Evolutionary conservation across 495 filamentous ascomycete species (phyloP), one percentile per base, ranked within the genome.

Genomic region (Parmelia sp.): DNA sequence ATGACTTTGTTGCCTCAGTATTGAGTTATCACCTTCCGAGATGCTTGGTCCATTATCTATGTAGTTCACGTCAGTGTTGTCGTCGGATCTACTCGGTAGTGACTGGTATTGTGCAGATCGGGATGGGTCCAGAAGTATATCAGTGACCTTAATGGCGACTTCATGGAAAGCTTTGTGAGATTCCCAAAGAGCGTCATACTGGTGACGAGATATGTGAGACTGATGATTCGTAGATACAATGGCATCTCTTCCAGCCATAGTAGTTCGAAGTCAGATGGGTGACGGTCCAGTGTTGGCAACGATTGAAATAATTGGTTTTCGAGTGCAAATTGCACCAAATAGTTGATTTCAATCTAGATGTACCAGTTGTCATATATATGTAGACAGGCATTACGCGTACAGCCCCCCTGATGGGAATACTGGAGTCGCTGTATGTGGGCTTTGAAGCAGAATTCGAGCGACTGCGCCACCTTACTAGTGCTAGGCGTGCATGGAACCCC

Each of bases 131-230:
- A 39, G 57, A 39, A 58, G n/a, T 23, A 58, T 58, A 36, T 58
- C 35, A 25, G 35, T 58, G 25, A 58, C n/a, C 57, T 58, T 25
- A n/a, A 58, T 58, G 25, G 39, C 57, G 7, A 58, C 57, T 27
- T 58, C 57, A 23, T 58, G 57, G 12, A 58, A 58, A 12, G 35
- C 57, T 58, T 27, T 23, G 39, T 58, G 57, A 58, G 57, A 58
- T 58, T 21, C 39, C 17, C 37, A 10, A 39, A 58, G n/a, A 14
- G 57, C 35, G 25, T 58, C 14, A 29, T 39, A 37, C 37, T 37
- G 56, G 15, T 47, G 21, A n/a, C 44, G 44, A 47, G n/a, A 47
- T 23, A 47, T 47, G 19, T 47, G 44, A 23, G 9, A 23, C 10
- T 23, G 21, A 47, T 1, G 9, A 47, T 47, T 7, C 7, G 44